Percentiles rank a stretch among this genome's conserved stretches.
Evolutionary conservation across 2,329 filamentous ascomycete genomes (phyloP).

Genomic region (Aspergillus brasiliensis): DNA sequence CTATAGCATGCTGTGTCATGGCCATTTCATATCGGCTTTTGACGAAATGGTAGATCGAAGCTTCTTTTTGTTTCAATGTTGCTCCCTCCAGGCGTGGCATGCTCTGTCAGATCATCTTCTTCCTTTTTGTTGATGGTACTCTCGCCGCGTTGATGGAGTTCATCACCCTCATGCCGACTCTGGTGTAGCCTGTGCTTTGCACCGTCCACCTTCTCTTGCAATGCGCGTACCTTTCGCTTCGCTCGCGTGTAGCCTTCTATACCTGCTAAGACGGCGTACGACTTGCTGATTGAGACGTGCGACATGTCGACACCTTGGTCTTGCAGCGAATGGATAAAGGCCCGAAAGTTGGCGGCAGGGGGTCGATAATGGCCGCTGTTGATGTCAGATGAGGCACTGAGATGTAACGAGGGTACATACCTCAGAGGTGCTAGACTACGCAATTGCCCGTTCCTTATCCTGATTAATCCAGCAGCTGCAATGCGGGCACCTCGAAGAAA

Average conservation of each 20-base stretch:
- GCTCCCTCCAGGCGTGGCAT: neutral
- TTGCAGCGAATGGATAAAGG: slow-evolving; percentile 73
- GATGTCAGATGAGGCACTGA: slow-evolving; percentile 32
- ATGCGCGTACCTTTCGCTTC: slow-evolving; percentile 39
- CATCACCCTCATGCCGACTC: neutral
- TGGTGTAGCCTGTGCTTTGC: slow-evolving; percentile 2
- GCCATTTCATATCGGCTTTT: neutral
- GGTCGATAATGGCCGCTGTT: slow-evolving; percentile 81
- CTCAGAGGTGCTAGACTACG: slow-evolving; percentile 66
- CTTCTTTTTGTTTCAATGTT: neutral
- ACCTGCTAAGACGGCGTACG: slow-evolving; percentile 79
- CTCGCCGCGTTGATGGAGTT: neutral
- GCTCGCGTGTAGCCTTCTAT: slow-evolving; percentile 77
- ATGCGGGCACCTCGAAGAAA: slow-evolving; percentile 84
- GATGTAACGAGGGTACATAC: slow-evolving; percentile 8
- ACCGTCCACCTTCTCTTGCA: slow-evolving; percentile 26
- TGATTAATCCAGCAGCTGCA: slow-evolving; percentile 79
- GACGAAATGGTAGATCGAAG: neutral
- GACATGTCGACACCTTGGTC: slow-evolving; percentile 77
- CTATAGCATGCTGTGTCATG: no score
- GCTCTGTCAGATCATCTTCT: neutral
- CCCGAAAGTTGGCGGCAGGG: slow-evolving; percentile 77
- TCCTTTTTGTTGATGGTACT: neutral
- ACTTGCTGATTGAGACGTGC: slow-evolving; percentile 75
- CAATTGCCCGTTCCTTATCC: slow-evolving; percentile 79